These are phyloP conservation scores for Phaeosphaeriaceae sp. DNA, from an alignment of 2,329 filamentous ascomycete species.

Conservation along the genomic window DNA sequence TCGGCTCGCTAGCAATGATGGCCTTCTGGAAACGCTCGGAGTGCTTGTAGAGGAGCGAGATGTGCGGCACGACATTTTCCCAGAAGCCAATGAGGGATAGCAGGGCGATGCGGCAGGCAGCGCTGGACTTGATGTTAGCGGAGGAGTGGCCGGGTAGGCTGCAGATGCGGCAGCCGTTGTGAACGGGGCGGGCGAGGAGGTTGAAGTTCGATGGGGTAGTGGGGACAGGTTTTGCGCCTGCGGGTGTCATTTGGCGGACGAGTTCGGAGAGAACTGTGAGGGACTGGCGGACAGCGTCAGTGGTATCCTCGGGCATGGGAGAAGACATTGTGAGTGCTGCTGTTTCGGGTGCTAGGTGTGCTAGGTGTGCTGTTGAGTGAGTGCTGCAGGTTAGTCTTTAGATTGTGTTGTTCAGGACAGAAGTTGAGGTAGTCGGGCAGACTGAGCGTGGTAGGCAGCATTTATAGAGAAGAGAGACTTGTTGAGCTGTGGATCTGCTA, in stretches of 20 bases:
- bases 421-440: background rate
- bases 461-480: background rate
- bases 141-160: slow-evolving; percentile 25
- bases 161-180: slow-evolving; percentile 22
- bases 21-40: slow-evolving; percentile 21
- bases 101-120: slow-evolving; percentile 19
- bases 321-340: slow-evolving; percentile 11
- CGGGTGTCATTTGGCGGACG: slow-evolving; percentile 26
- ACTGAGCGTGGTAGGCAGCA: background rate
- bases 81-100: slow-evolving; percentile 24
- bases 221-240: slow-evolving; percentile 18
- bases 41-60: slow-evolving; percentile 17
- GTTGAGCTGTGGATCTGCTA: background rate
- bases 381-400: background rate
- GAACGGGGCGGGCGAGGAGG: slow-evolving; percentile 25
- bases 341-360: background rate
- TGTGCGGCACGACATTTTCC: slow-evolving; percentile 17
- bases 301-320: background rate
- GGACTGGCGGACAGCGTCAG: slow-evolving; percentile 7
- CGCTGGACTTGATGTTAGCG: slow-evolving; percentile 12
- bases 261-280: slow-evolving; percentile 16
- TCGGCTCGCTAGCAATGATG: slow-evolving; percentile 12
- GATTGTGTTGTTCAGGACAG: background rate
- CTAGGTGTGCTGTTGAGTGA: background rate
- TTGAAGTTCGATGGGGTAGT: slow-evolving; percentile 19